Conservation (phyloP, 176 grass and related monocot species). For the Raddia distichophylla region DNA sequence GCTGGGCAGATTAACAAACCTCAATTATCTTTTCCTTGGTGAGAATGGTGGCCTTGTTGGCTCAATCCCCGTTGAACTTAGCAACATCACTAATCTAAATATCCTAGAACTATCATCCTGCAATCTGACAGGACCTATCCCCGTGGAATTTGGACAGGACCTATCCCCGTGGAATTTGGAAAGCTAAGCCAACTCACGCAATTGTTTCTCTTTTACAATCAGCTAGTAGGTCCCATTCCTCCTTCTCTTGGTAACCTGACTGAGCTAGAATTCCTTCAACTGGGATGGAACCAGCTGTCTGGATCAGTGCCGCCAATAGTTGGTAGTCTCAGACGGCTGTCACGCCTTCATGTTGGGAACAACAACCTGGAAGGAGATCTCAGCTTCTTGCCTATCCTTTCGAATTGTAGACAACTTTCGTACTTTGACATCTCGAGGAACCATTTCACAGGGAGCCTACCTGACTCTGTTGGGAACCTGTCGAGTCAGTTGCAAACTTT, state of each 20-base stretch:
- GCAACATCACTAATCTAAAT: conserved; percentile 7
- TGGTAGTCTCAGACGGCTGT: neutral
- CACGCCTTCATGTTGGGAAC: neutral
- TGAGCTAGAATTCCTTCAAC: neutral
- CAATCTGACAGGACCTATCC: neutral
- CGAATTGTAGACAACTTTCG: conserved; percentile 1
- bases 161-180: neutral
- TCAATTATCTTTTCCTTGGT: neutral
- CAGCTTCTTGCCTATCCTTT: conserved; percentile 9
- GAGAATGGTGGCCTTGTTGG: neutral
- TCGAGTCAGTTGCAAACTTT: neutral
- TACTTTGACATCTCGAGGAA: neutral
- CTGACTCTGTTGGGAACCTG: neutral
- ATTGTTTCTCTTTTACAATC: neutral
- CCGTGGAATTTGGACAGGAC: neutral
- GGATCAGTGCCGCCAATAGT: neutral
- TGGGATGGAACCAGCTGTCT: neutral
- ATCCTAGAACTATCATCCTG: neutral
- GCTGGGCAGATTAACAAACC: neutral
- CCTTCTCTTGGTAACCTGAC: neutral
- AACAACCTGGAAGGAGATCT: neutral
- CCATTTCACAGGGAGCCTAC: conserved; percentile 1
- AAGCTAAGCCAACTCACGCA: neutral
- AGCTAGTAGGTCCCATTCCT: neutral
- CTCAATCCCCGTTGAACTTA: neutral